These are phyloP conservation scores for Chaetomiaceae sp. DNA, from an alignment of 2,329 filamentous ascomycete species.

Conservation along the genomic window DNA sequence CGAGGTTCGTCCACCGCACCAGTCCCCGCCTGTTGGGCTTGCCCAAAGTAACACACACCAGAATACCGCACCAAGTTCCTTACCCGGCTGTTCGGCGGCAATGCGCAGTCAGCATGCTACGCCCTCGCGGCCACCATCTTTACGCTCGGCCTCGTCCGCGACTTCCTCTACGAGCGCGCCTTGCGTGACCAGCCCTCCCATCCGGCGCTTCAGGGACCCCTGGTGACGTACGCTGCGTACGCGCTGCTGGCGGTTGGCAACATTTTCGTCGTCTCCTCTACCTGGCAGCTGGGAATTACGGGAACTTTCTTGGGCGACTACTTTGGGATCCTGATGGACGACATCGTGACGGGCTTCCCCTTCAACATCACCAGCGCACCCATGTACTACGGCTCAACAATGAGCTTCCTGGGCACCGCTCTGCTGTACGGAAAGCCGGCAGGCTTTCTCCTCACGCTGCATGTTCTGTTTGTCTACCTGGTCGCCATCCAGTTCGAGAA, in stretches of 20 bases:
- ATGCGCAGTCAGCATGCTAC: constrained; percentile 77
- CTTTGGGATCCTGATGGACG: constrained; percentile 96
- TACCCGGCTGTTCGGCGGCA: constrained; percentile 78
- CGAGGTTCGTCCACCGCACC: constrained; percentile 51
- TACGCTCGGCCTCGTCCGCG: constrained; percentile 80
- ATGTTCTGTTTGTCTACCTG: constrained; percentile 73
- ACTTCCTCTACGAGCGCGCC: constrained; percentile 79
- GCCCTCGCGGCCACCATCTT: constrained; percentile 85
- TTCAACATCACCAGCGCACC: constrained; percentile 88
- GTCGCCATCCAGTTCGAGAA: constrained; percentile 83
- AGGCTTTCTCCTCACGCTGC: constrained; percentile 66
- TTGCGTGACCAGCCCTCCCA: constrained; percentile 70
- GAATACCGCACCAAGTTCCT: constrained; percentile 90
- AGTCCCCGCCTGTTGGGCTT: constrained; percentile 14
- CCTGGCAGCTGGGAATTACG: constrained; percentile 86
- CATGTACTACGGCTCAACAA: constrained; percentile 93
- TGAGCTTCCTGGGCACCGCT: constrained; percentile 86
- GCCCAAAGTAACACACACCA: constrained; percentile 32
- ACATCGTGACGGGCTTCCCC: constrained; percentile 88
- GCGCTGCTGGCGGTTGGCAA: constrained; percentile 71
- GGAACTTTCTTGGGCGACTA: constrained; percentile 98
- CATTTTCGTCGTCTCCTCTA: constrained; percentile 77
- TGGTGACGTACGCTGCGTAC: constrained; percentile 58
- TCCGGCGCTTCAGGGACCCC: constrained; percentile 58
- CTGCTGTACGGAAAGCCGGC: constrained; percentile 83